Percentiles rank a stretch among this genome's conserved stretches.
phyloP scores from a whole-genome alignment of 2,329 filamentous ascomycete species.

The Sarocladiaceae sp. region DNA sequence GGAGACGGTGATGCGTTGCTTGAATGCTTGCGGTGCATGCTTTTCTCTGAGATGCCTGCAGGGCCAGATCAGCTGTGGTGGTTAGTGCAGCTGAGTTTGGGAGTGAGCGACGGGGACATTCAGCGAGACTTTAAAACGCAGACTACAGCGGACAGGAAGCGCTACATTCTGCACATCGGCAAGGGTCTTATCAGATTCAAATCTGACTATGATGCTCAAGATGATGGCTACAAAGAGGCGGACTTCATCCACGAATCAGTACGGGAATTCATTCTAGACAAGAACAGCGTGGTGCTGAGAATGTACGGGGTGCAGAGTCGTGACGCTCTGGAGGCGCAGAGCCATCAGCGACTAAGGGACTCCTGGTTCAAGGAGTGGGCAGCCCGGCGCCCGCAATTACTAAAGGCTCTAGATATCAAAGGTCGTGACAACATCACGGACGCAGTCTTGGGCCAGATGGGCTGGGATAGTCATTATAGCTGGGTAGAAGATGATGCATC shows the following conservation, averaged over 20 bases:
- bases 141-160: neutral
- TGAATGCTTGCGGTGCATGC: neutral
- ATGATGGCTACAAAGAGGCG: neutral
- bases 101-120: neutral
- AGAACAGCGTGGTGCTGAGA: slow-evolving; percentile 23
- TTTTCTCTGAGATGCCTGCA: neutral
- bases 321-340: slow-evolving; percentile 22
- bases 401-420: neutral
- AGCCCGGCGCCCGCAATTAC: neutral
- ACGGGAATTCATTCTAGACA: slow-evolving; percentile 36
- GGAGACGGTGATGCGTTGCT: neutral
- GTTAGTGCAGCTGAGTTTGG: neutral
- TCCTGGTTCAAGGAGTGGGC: slow-evolving; percentile 26
- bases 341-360: slow-evolving; percentile 40
- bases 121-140: neutral
- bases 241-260: slow-evolving; percentile 54
- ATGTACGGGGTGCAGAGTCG: neutral
- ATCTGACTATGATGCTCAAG: neutral
- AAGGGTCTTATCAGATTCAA: neutral
- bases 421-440: neutral
- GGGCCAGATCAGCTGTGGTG: neutral
- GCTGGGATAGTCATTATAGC: neutral
- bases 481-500: neutral
- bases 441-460: neutral
- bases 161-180: neutral